Conservation (phyloP, 2,329 filamentous ascomycete genomes). For the Exophiala lecanii-corni region DNA sequence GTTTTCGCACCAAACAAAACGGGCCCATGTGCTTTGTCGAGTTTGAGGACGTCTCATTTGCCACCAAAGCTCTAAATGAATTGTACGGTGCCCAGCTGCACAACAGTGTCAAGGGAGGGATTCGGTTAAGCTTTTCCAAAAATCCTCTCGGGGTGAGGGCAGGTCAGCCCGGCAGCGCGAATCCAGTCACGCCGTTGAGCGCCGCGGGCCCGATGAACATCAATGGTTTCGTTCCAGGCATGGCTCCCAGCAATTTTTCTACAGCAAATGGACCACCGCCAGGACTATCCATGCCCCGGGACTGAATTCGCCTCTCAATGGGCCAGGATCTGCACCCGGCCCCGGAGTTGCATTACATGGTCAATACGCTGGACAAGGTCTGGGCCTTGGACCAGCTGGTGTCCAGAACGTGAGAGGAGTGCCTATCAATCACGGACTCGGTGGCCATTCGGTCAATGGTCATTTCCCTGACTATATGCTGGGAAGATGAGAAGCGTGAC, state of each 20-base stretch:
- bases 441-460: conserved; percentile 30
- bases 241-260: conserved; percentile 58
- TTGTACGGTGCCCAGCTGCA: conserved; percentile 82
- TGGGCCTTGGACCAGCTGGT: conserved; percentile 29
- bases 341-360: conserved; percentile 5
- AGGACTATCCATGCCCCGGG: conserved; percentile 74
- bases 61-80: conserved; percentile 84
- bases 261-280: conserved; percentile 74
- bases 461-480: conserved; percentile 47
- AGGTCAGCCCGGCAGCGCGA: conserved; percentile 56
- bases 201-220: conserved; percentile 52
- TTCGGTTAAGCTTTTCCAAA: conserved; percentile 94
- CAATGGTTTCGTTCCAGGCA: conserved; percentile 51
- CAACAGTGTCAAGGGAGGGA: conserved; percentile 91
- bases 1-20: conserved; percentile 90
- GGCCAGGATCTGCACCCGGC: conserved; percentile 13
- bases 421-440: conserved; percentile 28
- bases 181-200: conserved; percentile 46
- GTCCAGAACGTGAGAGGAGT: conserved; percentile 30
- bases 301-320: conserved; percentile 40
- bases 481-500: conserved; percentile 35
- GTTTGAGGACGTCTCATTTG: conserved; percentile 88
- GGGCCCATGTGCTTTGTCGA: conserved; percentile 99
- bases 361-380: conserved; percentile 23
- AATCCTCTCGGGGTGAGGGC: conserved; percentile 91